A percentile compares a stretch with the other conserved stretches of the same genome.
phyloP scores from a whole-genome alignment of 768 basidiomycete species.

The Coprinopsis cinerea region DNA sequence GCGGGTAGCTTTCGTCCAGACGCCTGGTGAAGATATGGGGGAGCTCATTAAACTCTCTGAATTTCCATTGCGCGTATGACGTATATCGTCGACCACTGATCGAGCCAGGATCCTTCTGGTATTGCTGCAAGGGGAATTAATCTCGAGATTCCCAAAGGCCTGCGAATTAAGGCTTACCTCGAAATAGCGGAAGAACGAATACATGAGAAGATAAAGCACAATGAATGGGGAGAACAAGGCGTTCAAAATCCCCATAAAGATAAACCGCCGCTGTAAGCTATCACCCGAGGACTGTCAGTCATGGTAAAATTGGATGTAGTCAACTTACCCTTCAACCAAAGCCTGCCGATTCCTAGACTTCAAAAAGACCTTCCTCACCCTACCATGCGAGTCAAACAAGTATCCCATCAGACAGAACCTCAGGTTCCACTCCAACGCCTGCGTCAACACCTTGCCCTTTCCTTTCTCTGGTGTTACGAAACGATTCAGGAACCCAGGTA shows the following conservation, averaged over 20 bases:
- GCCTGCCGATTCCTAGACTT: slow-evolving; percentile 74
- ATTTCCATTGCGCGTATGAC: slow-evolving; percentile 95
- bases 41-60: slow-evolving; percentile 97
- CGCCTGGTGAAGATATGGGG: slow-evolving; percentile 87
- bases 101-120: slow-evolving; percentile 96
- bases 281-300: neutral
- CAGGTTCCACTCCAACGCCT: slow-evolving; percentile 95
- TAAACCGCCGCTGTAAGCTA: slow-evolving; percentile 79
- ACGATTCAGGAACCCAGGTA: slow-evolving; percentile 54
- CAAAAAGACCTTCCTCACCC: slow-evolving; percentile 86
- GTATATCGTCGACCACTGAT: slow-evolving; percentile 93
- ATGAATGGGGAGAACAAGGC: slow-evolving; percentile 96
- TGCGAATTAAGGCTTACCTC: slow-evolving; percentile 54
- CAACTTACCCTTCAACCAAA: slow-evolving; percentile 73
- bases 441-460: slow-evolving; percentile 77
- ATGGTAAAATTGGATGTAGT: neutral
- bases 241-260: slow-evolving; percentile 96
- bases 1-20: slow-evolving; percentile 82
- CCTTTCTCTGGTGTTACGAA: slow-evolving; percentile 50
- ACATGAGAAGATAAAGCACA: slow-evolving; percentile 92
- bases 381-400: slow-evolving; percentile 85
- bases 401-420: slow-evolving; percentile 94
- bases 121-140: slow-evolving; percentile 59
- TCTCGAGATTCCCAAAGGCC: neutral
- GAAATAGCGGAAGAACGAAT: slow-evolving; percentile 99